phyloP scores from a whole-genome alignment of 768 basidiomycete genomes.

The Amanita polypyramis region DNA sequence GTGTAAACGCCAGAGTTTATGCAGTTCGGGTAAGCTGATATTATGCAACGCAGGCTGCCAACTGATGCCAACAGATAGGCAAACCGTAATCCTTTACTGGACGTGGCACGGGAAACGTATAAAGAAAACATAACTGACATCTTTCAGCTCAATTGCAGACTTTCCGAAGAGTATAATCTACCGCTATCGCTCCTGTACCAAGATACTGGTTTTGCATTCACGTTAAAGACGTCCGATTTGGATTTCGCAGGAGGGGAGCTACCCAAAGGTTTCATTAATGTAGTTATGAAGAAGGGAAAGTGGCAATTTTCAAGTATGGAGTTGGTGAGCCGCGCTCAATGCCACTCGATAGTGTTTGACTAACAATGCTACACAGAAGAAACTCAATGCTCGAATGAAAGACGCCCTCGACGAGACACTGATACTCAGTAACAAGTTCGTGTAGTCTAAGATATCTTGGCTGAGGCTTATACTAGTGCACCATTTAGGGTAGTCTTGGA shows the following conservation, averaged over 20 bases:
- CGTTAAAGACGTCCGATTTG: conserved; percentile 57
- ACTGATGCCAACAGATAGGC: conserved; percentile 29
- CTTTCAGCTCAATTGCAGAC: conserved; percentile 46
- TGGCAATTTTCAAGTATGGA: conserved; percentile 75
- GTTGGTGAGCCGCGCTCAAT: conserved; percentile 39
- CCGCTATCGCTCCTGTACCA: conserved; percentile 63
- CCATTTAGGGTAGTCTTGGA: conserved; percentile 63
- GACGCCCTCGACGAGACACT: conserved; percentile 88
- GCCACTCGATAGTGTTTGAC: neutral
- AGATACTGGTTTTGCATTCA: conserved; percentile 64
- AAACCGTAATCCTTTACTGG: conserved; percentile 73
- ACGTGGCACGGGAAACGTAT: conserved; percentile 91
- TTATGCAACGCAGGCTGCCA: neutral
- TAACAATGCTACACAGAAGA: conserved; percentile 45
- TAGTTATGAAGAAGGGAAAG: conserved; percentile 53
- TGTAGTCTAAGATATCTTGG: neutral
- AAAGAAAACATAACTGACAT: conserved; percentile 91
- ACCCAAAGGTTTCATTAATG: conserved; percentile 65
- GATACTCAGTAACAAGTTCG: conserved; percentile 72
- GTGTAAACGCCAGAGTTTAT: conserved; percentile 76
- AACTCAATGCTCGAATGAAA: conserved; percentile 81
- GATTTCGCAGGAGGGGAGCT: conserved; percentile 34
- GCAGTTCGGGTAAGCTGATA: conserved; percentile 57
- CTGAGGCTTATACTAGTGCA: neutral
- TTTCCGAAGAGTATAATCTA: conserved; percentile 54